Base-by-base conservation (phyloP, 352 stramenopile genomes). In the Pythium scleroteichum region DNA sequence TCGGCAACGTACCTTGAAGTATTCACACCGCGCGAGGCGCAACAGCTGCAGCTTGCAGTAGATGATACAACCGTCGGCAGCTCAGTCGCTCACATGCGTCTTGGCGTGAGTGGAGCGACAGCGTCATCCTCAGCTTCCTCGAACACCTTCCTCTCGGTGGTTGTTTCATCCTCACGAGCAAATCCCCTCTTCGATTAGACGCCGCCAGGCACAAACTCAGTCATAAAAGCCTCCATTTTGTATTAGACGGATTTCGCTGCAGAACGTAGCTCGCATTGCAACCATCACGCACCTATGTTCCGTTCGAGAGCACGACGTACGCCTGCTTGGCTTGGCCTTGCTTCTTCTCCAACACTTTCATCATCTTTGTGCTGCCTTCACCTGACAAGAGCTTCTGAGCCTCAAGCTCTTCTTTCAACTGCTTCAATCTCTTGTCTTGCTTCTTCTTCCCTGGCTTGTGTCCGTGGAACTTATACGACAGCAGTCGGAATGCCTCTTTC, bases 401-500 rank as follows among this genome's bases (percentile, higher is more conserved):
- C 35, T 76, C 67, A 16, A 93, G 69, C 50, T 95, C 85, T 45
- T 92, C 82, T 68, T 96, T 92, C 2, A 97, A 64, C 53, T 94
- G 71, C 50, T 90, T 92, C 32, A 96, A 59, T 2, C 91, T 82
- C 69, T 99, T 98, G 66, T 99, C 97, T 64, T 98, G 89, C 66
- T 99, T 99, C 72, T 98, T 99, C 76, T 99, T 98, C 7, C 90
- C 92, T 5, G 94, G 97, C 6, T 94, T 95, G 64, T 99, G 94
- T 23, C 97, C 97, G 72, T 99, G 97, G 76, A 99, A 99, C 66
- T 98, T 97, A 82, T 99, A 99, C 72, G 92, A 98, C 27, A 99
- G 75, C 68, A 99, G 79, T 27, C 97, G 93, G 83, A 98, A 99
- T 0, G 97, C 96, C 72, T 99, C 97, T 69, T 99, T 99, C 45